Percentiles rank a stretch among this genome's conserved stretches.
These are phyloP conservation scores for Penicillium psychrosexuale DNA, from an alignment of 2,329 filamentous ascomycete genomes.

Conservation along the genomic window DNA sequence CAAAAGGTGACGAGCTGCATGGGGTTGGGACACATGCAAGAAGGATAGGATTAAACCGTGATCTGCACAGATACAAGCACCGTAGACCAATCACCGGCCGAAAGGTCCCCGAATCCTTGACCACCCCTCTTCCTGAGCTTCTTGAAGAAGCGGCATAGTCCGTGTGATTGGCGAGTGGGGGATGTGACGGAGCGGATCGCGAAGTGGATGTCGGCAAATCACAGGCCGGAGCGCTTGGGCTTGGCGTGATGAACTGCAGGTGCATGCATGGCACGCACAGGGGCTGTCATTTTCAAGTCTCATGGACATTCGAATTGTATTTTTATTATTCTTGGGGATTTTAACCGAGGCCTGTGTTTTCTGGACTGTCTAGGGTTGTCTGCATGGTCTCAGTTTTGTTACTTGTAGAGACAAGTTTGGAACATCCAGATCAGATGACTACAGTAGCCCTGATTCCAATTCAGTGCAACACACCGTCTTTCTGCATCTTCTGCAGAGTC, in stretches of 20 bases:
- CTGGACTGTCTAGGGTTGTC: background rate
- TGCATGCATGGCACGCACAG: constrained; percentile 14
- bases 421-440: constrained; percentile 17
- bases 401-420: constrained; percentile 15
- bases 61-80: constrained; percentile 18
- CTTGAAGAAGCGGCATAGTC: too few relatives aligned
- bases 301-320: constrained; percentile 14
- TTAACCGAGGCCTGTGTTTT: background rate
- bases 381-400: constrained; percentile 5
- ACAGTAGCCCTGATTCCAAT: constrained; percentile 10
- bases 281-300: constrained; percentile 4
- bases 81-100: constrained; percentile 13
- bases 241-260: constrained; percentile 27
- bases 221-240: constrained; percentile 2
- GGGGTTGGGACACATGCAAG: constrained; percentile 7
- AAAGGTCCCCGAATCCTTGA: background rate
- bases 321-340: background rate
- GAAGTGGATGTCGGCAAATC: constrained; percentile 17
- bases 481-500: background rate
- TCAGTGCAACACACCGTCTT: constrained; percentile 1
- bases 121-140: constrained; percentile 12
- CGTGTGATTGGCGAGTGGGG: constrained; percentile 19
- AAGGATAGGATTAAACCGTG: constrained; percentile 14
- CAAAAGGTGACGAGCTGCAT: constrained; percentile 16
- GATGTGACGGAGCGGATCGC: constrained; percentile 25